Evolutionary conservation across 257 asterid species (phyloP).

Genomic region (Fraxinus cuspidata): DNA sequence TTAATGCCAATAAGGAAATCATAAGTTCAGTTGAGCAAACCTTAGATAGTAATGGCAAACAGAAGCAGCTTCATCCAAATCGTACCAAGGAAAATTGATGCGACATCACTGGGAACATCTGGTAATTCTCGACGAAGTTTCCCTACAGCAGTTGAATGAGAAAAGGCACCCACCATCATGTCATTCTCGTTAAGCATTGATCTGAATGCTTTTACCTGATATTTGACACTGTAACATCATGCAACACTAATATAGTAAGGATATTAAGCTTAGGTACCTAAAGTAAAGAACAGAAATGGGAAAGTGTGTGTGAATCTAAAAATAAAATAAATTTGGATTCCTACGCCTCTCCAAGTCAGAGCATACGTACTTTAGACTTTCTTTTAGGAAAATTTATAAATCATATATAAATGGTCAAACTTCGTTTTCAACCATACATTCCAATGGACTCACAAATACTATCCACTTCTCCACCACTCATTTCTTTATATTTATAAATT

Average conservation of each 20-base stretch:
- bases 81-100: conserved; percentile 71
- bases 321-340: too few relatives aligned
- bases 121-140: conserved; percentile 91
- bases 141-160: conserved; percentile 92
- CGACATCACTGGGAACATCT: conserved; percentile 80
- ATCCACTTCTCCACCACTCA: too few relatives aligned
- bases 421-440: too few relatives aligned
- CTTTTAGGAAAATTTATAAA: too few relatives aligned
- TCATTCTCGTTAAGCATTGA: conserved; percentile 74
- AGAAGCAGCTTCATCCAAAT: conserved; percentile 77
- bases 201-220: conserved; percentile 88
- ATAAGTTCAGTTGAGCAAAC: conserved; percentile 43
- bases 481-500: too few relatives aligned
- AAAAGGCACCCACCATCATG: conserved; percentile 95
- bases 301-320: not conserved
- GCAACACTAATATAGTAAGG: not conserved
- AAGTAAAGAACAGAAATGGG: conserved; percentile 4
- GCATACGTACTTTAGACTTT: too few relatives aligned
- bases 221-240: conserved; percentile 6
- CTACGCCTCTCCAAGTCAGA: too few relatives aligned
- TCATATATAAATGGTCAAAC: too few relatives aligned
- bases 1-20: conserved; percentile 16
- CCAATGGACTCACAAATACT: too few relatives aligned
- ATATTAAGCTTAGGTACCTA: conserved; percentile 1
- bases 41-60: conserved; percentile 92